Base-by-base conservation (phyloP, 257 asterid genomes). In the Forsythia viridissima region DNA sequence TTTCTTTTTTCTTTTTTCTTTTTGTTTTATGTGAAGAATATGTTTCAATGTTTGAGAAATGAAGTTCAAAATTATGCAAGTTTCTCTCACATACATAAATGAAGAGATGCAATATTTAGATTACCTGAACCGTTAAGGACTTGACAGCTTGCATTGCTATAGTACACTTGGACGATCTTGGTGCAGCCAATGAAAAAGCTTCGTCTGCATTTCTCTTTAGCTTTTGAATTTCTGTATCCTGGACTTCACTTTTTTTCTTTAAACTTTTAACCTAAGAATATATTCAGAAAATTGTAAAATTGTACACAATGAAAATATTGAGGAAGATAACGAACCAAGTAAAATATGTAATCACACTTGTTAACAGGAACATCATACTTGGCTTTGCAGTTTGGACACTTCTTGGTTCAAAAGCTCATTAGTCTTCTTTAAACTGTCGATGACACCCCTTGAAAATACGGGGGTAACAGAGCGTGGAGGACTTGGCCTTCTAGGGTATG, bases 401-500 rank as follows among this genome's bases (percentile, higher is more conserved):
- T 94, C 97, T 82, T 93, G 98, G n/a, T 84, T 85, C 81, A 93
- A 75, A 79, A 89, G 76, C 63, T 92, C 97, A 46, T 95, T 95
- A 1, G 98, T 81, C 87, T 84, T 93, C 86, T 91, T 92, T 48
- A 95, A 86, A 61, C 92, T 88, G 74, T 95, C 99, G 12, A 92
- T 77, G 15, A 91, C 88, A 34, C 99, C 98, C 82, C 93, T 88
- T 4, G 99, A 95, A 71, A 89, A 86, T 3, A 84, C 90, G 0
- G 99, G 97, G n/a, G 96, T 81, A 38, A 85, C 89, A 7, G 96
- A 79, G 36, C 92, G 92, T 42, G 98, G 93, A 80, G 99, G 97
- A 76, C 98, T 95, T 5, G 97, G 92, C 59, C 92, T 87, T 80
- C 99, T 88, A 7, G 98, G 86, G 88, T 91, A 95, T 0, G 98